Conservation (phyloP, 2,329 filamentous ascomycete genomes). For the Verticillium albo-atrum region DNA sequence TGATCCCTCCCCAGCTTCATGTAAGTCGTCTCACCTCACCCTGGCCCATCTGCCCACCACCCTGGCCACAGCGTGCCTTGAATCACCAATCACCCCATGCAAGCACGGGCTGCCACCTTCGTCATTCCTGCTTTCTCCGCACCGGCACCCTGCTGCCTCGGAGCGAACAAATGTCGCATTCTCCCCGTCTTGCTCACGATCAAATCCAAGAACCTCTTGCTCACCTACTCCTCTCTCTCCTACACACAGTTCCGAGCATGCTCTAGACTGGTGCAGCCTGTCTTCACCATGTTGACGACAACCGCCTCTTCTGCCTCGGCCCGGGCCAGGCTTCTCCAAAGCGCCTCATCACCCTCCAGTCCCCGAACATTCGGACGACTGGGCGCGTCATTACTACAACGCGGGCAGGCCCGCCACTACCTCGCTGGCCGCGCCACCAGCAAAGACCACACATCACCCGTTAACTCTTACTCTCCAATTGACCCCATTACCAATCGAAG, state of each 20-base stretch:
- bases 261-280: background rate
- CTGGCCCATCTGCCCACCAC: background rate
- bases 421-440: background rate
- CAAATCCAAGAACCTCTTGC: background rate
- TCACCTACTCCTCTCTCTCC: background rate
- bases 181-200: background rate
- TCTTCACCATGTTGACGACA: conserved; percentile 3
- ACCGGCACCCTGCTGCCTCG: background rate
- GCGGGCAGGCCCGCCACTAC: background rate
- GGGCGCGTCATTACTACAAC: background rate
- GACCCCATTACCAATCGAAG: conserved; percentile 58
- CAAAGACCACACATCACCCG: background rate
- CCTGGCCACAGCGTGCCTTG: background rate
- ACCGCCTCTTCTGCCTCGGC: conserved; percentile 18
- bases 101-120: conserved; percentile 1
- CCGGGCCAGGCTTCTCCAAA: conserved; percentile 20
- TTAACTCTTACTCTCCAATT: conserved; percentile 27
- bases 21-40: background rate
- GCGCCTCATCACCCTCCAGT: conserved; percentile 2
- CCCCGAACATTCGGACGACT: background rate
- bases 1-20: background rate
- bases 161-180: background rate
- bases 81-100: background rate
- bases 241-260: background rate
- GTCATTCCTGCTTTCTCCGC: conserved; percentile 1